Conservation (phyloP, 2,329 filamentous ascomycete genomes). For the Beauveria bassiana region DNA sequence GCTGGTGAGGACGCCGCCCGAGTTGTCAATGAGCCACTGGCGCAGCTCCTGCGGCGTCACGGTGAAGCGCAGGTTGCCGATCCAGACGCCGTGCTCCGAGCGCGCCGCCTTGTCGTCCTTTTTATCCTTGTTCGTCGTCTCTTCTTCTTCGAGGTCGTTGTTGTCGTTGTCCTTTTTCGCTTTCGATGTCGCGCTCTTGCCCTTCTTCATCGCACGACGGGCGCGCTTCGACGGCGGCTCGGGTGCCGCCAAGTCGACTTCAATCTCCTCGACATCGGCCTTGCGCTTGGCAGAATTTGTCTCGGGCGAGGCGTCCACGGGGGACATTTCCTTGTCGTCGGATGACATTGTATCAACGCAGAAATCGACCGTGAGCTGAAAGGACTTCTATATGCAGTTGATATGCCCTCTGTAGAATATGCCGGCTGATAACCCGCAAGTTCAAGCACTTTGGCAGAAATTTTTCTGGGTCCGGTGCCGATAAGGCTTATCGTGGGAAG, state of each 20-base stretch:
- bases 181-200: conserved; percentile 48
- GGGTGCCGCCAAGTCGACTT: conserved; percentile 82
- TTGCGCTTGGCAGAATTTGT: conserved; percentile 57
- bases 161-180: conserved; percentile 28
- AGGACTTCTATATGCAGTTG: neutral
- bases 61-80: conserved; percentile 88
- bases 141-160: conserved; percentile 26
- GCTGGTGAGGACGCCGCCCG: conserved; percentile 56
- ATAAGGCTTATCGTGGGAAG: conserved; percentile 5
- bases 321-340: neutral
- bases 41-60: conserved; percentile 67
- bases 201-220: conserved; percentile 82
- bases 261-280: conserved; percentile 62
- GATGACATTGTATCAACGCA: neutral
- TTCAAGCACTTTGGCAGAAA: neutral
- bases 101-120: conserved; percentile 44
- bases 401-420: neutral
- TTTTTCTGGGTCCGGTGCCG: conserved; percentile 4
- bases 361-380: neutral
- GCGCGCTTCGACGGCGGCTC: conserved; percentile 95
- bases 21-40: conserved; percentile 69
- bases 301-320: conserved; percentile 14
- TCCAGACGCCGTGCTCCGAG: conserved; percentile 84
- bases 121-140: conserved; percentile 28
- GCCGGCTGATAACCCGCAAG: neutral